phyloP scores from a whole-genome alignment of 1,284 basidiomycete genomes.

The Ustilago nuda region DNA sequence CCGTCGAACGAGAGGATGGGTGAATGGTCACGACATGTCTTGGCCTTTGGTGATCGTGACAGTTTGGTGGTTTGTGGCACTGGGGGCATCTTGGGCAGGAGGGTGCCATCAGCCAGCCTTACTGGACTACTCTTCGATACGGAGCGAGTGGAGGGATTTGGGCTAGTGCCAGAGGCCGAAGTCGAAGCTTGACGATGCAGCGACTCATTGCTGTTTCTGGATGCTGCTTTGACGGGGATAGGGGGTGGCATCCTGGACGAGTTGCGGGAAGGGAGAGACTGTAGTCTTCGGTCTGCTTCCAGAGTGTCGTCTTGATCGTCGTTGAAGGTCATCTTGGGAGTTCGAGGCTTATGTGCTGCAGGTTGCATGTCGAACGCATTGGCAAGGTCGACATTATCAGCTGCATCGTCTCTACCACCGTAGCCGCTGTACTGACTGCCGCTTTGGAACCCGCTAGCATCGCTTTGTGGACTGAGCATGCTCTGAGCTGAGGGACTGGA shows the following conservation, averaged over 20 bases:
- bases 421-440: constrained; percentile 42
- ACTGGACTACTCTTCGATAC: constrained; percentile 10
- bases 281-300: neutral
- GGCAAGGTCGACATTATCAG: constrained; percentile 8
- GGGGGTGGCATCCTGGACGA: constrained; percentile 31
- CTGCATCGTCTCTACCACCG: constrained; percentile 15
- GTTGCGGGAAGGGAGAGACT: constrained; percentile 23
- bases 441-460: constrained; percentile 40
- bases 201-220: constrained; percentile 41
- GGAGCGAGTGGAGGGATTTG: neutral
- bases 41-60: constrained; percentile 23
- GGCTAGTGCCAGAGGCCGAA: constrained; percentile 4
- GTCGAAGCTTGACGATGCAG: constrained; percentile 11
- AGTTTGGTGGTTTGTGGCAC: constrained; percentile 33
- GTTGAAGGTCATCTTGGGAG: neutral
- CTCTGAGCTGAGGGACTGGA: constrained; percentile 29
- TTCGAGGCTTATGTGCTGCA: neutral
- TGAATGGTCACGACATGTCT: constrained; percentile 46
- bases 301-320: neutral
- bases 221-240: constrained; percentile 29
- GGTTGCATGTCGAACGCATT: constrained; percentile 30
- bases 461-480: constrained; percentile 36
- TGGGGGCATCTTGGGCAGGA: constrained; percentile 57
- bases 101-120: constrained; percentile 46
- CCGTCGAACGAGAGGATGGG: constrained; percentile 57